Conservation (phyloP, 805 yeast species). For the Saccharomyces jurei region DNA sequence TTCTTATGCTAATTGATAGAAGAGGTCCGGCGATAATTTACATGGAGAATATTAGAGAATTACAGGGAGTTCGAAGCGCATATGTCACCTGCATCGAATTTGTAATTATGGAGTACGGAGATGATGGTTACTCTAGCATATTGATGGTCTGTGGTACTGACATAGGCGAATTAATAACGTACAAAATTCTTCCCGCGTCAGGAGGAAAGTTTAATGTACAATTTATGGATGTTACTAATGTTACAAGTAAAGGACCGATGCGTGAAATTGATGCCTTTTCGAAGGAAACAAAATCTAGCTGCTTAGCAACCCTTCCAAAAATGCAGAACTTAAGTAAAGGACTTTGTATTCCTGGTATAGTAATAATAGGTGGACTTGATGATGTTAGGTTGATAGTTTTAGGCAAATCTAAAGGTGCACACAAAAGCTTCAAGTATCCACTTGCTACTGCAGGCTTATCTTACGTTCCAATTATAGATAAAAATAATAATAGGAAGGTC, state of each 20-base stretch:
- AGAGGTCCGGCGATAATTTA: slow-evolving; percentile 65
- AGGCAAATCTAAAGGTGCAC: slow-evolving; percentile 9
- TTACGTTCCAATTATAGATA: slow-evolving; percentile 20
- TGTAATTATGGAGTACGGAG: slow-evolving; percentile 55
- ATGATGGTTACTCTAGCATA: slow-evolving; percentile 60
- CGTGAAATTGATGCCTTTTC: slow-evolving; percentile 52
- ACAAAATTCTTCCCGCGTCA: slow-evolving; percentile 52
- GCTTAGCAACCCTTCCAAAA: slow-evolving; percentile 49
- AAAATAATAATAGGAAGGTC: slow-evolving; percentile 18
- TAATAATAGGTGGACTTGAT: slow-evolving; percentile 45
- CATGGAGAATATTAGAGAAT: slow-evolving; percentile 28
- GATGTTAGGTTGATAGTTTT: slow-evolving; percentile 37
- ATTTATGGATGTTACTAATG: slow-evolving; percentile 39
- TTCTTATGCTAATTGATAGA: slow-evolving; percentile 62
- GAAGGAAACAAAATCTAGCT: slow-evolving; percentile 50
- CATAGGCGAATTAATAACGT: slow-evolving; percentile 58
- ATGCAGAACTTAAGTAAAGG: slow-evolving; percentile 57
- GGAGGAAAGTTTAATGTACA: slow-evolving; percentile 53
- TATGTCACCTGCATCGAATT: slow-evolving; percentile 58
- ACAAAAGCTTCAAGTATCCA: slow-evolving; percentile 7
- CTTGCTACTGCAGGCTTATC: slow-evolving; percentile 44
- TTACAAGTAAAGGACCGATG: slow-evolving; percentile 42
- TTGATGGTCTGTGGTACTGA: slow-evolving; percentile 66
- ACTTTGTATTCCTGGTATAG: slow-evolving; percentile 46
- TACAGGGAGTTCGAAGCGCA: slow-evolving; percentile 19